Evolutionary conservation across 306 rosid species (phyloP), one percentile per base, ranked within the genome.

Genomic region (Vigna hirtella): DNA sequence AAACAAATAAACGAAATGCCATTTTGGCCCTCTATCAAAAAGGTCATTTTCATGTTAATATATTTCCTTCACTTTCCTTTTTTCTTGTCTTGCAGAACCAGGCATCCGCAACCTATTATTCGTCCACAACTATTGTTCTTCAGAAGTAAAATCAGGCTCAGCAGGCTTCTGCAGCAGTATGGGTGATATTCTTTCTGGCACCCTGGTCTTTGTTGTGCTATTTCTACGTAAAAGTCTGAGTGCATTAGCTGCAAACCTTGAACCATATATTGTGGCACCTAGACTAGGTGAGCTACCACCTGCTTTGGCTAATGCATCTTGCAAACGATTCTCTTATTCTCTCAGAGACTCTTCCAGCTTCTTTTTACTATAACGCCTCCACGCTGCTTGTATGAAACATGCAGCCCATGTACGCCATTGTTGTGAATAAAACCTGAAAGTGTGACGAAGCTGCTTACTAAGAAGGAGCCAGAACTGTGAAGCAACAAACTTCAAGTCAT

Each of bases 381-480:
- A 94, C 0, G 98, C 98, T 40, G 95, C 98, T 77, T 92, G 97
- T 34, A 94, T 89, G 77, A 94, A 94, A 77, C 97, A 92, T 22
- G 98, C 97, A 1, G 98, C 97, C 98, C 97, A 94, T 9, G 96
- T 86, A 64, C 97, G 91, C 98, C 97, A 91, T 74, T 92, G 98
- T 73, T 94, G 98, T 0, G 98, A 92, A 84, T 95, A 95, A 8
- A 89, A 82, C 66, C 95, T 88, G 87, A 95, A 92, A 36, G 94
- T 87, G 81, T 94, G 98, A 74, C 98, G 94, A 20, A 92, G 89
- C 86, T 90, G 95, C 88, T 94, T 90, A 65, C 96, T 92, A 79
- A 92, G 95, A 77, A 94, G 97, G 66, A 96, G 83, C 49, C 97
- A 88, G 70, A 89, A 94, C 61, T 94, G 97, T 43, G 98, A 88